Base-by-base conservation (phyloP, 1,139 yeast genomes). In the Debaryomyces sp. region DNA sequence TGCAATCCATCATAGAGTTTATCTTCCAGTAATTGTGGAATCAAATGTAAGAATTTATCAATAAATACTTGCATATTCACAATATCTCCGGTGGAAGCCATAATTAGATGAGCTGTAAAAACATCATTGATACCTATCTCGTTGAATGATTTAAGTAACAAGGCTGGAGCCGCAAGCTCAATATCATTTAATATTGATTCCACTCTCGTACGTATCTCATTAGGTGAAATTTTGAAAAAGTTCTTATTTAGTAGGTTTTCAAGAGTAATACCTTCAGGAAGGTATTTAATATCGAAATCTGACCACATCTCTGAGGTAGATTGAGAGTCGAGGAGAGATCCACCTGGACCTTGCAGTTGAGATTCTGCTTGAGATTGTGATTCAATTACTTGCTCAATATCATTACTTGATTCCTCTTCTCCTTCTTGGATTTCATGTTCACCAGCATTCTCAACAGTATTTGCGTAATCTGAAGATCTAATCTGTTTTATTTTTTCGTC, bases 401-500 rank as follows among this genome's bases (percentile, higher is more conserved):
- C 29, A 30, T 18, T 29, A 21, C 21, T n/a, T 13, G 30, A 6
- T 27, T 5, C 30, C 6, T 12, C 21, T 12, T 41, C 35, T 4
- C 23, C 50, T 36, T 51, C 49, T 29, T 49, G 48, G 29, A 38
- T 45, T 23, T 37, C 47, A 32, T 43, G 50, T 24, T 32, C 48
- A 6, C 39, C 50, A 9, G 23, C 49, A 15, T 48, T 50, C 7
- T 40, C 52, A 2, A 42, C 51, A 8, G 65, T 67, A 23, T 62
- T 67, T 52, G 68, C 72, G 42, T 71, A 70, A 50, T 71, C 68
- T 5, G 76, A 69, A 45, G 67, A 64, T 50, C 69, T 72, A 22
- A 64, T 56, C 49, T 70, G 72, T 15, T 76, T 70, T 40, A 73
- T 73, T 51, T 73, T 78, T 55, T 73, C 77, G 52, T 73, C 78